Percentiles rank a stretch among this genome's conserved stretches.
Evolutionary conservation across 2,329 filamentous ascomycete genomes (phyloP).

Genomic region (Ceratocystis colombiana): DNA sequence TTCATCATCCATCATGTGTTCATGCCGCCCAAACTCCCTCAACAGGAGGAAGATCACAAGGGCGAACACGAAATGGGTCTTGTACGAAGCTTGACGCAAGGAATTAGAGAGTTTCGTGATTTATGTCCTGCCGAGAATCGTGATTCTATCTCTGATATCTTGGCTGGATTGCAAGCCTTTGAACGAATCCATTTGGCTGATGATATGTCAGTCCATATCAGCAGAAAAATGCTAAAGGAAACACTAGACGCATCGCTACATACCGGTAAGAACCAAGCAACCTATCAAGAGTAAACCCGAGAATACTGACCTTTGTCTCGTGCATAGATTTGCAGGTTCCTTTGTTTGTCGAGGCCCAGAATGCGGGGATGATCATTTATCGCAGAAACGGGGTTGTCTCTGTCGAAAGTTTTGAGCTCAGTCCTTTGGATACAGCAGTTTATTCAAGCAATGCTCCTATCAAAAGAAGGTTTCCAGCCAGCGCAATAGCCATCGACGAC

Average conservation of each 20-base stretch:
- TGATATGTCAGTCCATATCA: background rate
- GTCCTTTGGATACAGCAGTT: conserved; percentile 29
- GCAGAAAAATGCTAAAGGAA: background rate
- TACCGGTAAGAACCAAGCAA: conserved; percentile 8
- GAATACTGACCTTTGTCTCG: too few species aligned
- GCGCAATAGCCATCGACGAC: conserved; percentile 27
- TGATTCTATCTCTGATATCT: background rate
- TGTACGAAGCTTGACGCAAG: background rate
- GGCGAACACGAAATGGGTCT: background rate
- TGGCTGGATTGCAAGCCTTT: background rate
- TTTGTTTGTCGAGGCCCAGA: conserved; percentile 32
- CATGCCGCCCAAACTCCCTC: conserved; percentile 31
- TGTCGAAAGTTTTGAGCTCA: conserved; percentile 31
- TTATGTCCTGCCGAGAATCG: background rate
- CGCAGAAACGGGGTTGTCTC: background rate
- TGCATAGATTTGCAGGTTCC: conserved; percentile 25
- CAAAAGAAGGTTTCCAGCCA: conserved; percentile 30
- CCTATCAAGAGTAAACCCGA: too few species aligned
- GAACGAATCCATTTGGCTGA: background rate
- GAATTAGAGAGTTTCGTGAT: background rate
- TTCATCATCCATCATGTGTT: conserved; percentile 31
- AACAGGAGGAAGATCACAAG: conserved; percentile 23
- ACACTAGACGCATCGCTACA: background rate
- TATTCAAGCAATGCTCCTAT: conserved; percentile 30
- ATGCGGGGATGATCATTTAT: conserved; percentile 32